Conservation (phyloP, 345 rosid genomes). For the Acer saccharum region DNA sequence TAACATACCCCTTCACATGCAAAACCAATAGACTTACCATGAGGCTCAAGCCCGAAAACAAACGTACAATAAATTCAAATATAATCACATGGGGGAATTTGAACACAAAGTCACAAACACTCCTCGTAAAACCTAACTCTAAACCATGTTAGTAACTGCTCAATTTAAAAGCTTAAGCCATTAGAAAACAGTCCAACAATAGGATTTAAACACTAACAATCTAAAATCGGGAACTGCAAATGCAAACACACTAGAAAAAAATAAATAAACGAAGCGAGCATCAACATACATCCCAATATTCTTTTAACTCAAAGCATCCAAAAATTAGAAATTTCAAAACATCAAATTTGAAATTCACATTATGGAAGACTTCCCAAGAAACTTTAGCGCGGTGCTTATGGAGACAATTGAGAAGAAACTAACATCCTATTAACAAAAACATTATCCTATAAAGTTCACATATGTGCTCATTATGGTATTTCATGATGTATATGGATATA, state of each 20-base stretch:
- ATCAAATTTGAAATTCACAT: conserved; percentile 5
- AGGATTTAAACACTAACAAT: too few species aligned
- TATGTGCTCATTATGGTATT: neutral
- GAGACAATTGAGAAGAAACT: conserved; percentile 12
- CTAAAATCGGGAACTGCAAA: conserved; percentile 12
- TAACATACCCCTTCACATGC: too few species aligned
- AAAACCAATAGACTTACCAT: too few species aligned
- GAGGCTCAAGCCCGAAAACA: too few species aligned
- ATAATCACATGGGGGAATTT: too few species aligned
- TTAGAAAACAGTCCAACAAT: too few species aligned
- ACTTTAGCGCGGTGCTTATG: neutral
- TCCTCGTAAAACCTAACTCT: too few species aligned
- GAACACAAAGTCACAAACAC: too few species aligned
- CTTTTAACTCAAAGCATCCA: conserved; percentile 4
- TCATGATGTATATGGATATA: neutral
- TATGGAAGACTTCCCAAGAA: neutral
- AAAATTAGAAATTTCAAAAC: conserved; percentile 10
- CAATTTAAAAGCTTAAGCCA: too few species aligned
- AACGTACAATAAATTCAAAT: too few species aligned
- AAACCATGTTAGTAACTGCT: too few species aligned
- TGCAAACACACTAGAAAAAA: conserved; percentile 6
- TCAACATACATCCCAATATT: neutral
- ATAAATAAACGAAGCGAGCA: neutral
- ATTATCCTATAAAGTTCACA: neutral
- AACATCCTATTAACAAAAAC: neutral